Evolutionary conservation across 2,329 filamentous ascomycete species (phyloP), one percentile per base, ranked within the genome.

Genomic region (Verticillium klebahnii): DNA sequence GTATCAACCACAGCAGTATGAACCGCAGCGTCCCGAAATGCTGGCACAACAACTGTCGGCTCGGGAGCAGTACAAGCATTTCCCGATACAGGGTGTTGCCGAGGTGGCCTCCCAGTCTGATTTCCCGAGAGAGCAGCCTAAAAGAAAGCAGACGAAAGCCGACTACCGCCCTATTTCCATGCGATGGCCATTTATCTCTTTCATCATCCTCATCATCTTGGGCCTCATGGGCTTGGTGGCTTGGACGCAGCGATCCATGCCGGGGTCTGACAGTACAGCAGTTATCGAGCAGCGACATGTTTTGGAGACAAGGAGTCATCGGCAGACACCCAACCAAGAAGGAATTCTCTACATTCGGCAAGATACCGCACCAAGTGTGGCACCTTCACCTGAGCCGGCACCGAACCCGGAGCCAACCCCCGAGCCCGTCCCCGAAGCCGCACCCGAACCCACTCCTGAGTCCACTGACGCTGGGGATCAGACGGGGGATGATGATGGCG

Each of bases 111-210:
- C 45, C 45, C 45, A 50, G 34, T 14, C 34, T 14, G 34, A 36
- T 36, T 36, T 36, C 7, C 34, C 34, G 14, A 36, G 34, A 45
- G 60, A 57, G 32, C 36, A 45, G 39, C 17, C 5, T 19, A 52
- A 52, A 19, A 52, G 19, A 19, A 52, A n/a, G n/a, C 37, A 50
- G 58, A 52, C 60, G 25, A 39, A 58, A n/a, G 68, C 70, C 1
- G 67, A 71, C 64, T 74, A 75, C 64, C 70, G 70, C 59, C 73
- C 73, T 1, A 71, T 66, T 57, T 65, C 73, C 19, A 61, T 75
- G 59, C 67, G 67, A 62, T 74, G 73, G 72, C 72, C 71, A 2
- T 75, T 75, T 56, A 68, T 75, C 56, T 40, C 60, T 1, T 23
- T 37, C 36, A 61, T 70, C 56, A 69, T 73, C 23, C 34, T 66